Evolutionary conservation across 2,329 filamentous ascomycete genomes (phyloP), one percentile per base, ranked within the genome.

Genomic region (Sclerotinia subarctica): DNA sequence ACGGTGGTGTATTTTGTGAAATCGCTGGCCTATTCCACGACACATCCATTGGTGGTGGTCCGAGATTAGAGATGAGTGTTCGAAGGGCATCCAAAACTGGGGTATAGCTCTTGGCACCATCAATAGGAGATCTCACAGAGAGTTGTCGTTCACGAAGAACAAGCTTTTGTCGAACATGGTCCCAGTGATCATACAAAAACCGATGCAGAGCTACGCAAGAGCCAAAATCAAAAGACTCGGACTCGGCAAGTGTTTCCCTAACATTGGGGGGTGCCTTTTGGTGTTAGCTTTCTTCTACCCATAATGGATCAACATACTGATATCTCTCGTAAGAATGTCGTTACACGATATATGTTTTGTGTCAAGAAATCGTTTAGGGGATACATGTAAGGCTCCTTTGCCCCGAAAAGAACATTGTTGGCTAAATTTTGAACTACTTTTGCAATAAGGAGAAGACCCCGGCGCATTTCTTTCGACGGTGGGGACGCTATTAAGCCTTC

Each of bases 321-420:
- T 69, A 91, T 90, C 73, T 90, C 86, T 35, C 87, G 82, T 38
- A 91, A 78, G 72, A 91, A 91, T 0, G 84, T 85, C 2, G 88
- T 90, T 21, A 91, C 86, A 46, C 83, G 80, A 75, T 88, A 89
- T 64, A 91, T 90, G 71, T 91, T 89, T 70, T 88, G 82, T 0
- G 87, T 86, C 29, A 91, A 78, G 70, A 91, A 91, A 68, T 89
- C 84, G 74, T 91, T 90, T 29, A 91, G 78, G 1, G 88, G 87
- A 70, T 87, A 89, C 89, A 91, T 91, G 74, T 90, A 91, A 4
- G 87, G 86, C 74, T 91, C 88, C 76, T 91, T 91, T 46, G 87
- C 87, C 5, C 89, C 88, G 72, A 91, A 91, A 1, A 90, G 80
- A 38, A 90, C 88, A 68, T 91, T 91, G 73, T 91, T 91, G 47